Percentiles rank a stretch among this genome's conserved stretches.
These are phyloP conservation scores for Naegleria fowleri DNA, from an alignment of 208 protist species.

Conservation along the genomic window DNA sequence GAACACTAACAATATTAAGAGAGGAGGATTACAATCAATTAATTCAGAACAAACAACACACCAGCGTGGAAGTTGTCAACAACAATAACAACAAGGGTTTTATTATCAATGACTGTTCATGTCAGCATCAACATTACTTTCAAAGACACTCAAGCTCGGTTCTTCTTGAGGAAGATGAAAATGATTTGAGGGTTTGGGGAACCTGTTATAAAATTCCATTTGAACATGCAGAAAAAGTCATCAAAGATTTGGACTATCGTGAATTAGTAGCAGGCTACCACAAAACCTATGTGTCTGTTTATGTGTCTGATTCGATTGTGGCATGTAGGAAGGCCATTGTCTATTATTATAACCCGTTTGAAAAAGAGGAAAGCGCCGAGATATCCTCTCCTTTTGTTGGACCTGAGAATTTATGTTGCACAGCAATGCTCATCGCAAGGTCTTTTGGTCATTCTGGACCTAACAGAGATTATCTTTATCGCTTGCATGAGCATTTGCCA, in stretches of 20 bases:
- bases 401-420: background rate
- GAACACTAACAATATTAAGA: background rate
- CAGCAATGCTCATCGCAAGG: background rate
- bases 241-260: background rate
- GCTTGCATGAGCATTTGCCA: background rate
- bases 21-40: background rate
- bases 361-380: background rate
- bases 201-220: background rate
- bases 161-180: too few relatives aligned
- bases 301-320: background rate
- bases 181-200: background rate
- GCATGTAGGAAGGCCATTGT: background rate
- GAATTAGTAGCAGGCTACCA: background rate
- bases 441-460: background rate
- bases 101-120: background rate
- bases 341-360: background rate
- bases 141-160: background rate
- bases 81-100: too few relatives aligned
- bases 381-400: background rate
- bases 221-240: background rate
- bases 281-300: background rate
- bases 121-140: background rate
- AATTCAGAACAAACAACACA: background rate
- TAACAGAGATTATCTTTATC: background rate
- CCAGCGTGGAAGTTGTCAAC: too few relatives aligned